These are phyloP conservation scores for Saraca asoca DNA, from an alignment of 331 rosid species.

Conservation along the genomic window DNA sequence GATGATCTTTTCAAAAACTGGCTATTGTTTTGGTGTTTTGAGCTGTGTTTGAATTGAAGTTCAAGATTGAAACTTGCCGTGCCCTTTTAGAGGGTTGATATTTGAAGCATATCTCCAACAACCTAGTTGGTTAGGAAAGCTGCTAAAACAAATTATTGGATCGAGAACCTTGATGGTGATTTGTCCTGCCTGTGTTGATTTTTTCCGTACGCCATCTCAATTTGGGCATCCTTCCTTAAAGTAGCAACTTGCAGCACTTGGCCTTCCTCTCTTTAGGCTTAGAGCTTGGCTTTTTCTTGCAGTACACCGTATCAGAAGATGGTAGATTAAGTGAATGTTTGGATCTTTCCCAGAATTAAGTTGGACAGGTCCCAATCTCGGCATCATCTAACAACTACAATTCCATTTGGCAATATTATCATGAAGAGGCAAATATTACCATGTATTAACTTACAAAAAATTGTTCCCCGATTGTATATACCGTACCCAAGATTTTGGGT, in stretches of 20 bases:
- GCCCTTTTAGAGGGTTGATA: slow-evolving; percentile 30
- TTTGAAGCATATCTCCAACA: slow-evolving; percentile 20
- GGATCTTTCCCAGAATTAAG: too few relatives aligned
- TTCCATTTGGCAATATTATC: too few relatives aligned
- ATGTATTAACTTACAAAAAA: too few relatives aligned
- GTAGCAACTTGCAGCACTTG: slow-evolving; percentile 1
- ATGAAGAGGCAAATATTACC: too few relatives aligned
- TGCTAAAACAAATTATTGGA: not conserved
- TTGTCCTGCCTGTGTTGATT: not conserved
- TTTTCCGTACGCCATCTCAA: slow-evolving; percentile 6
- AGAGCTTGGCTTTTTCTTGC: slow-evolving; percentile 4
- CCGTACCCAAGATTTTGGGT: too few relatives aligned
- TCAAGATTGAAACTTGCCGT: slow-evolving; percentile 29
- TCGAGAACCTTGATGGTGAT: slow-evolving; percentile 1
- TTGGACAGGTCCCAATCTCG: too few relatives aligned
- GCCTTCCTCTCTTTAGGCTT: not conserved
- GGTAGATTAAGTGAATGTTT: too few relatives aligned
- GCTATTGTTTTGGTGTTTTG: slow-evolving; percentile 29
- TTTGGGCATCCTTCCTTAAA: too few relatives aligned
- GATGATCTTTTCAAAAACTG: slow-evolving; percentile 29
- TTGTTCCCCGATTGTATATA: too few relatives aligned
- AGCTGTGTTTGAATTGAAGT: slow-evolving; percentile 26
- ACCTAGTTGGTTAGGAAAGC: not conserved
- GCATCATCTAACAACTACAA: too few relatives aligned
- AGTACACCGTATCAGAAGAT: not conserved